Conservation (phyloP, 2,329 filamentous ascomycete species). For the Pyrenochaeta sp. region DNA sequence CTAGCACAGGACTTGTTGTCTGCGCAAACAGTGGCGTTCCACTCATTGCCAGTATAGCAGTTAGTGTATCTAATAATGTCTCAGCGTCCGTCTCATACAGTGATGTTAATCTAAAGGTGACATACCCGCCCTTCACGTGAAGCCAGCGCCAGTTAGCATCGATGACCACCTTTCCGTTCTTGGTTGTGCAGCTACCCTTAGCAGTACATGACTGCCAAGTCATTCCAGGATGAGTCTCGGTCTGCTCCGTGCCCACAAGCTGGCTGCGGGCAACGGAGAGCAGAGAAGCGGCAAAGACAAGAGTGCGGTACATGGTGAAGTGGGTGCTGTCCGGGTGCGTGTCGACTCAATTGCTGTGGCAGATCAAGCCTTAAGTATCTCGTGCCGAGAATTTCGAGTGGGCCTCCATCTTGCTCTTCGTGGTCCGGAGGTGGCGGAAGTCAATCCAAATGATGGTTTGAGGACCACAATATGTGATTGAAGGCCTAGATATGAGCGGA, state of each 20-base stretch:
- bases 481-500: slow-evolving; percentile 9
- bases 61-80: slow-evolving; percentile 42
- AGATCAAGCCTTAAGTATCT: slow-evolving; percentile 15
- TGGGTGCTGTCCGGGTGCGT: slow-evolving; percentile 8
- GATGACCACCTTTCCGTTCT: slow-evolving; percentile 48
- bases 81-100: background rate
- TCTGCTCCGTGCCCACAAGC: slow-evolving; percentile 45
- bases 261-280: slow-evolving; percentile 59
- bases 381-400: background rate
- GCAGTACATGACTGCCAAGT: slow-evolving; percentile 49
- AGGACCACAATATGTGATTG: slow-evolving; percentile 11
- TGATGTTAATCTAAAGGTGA: background rate
- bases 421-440: slow-evolving; percentile 6
- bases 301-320: slow-evolving; percentile 38
- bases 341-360: background rate
- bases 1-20: slow-evolving; percentile 43
- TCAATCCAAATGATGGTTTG: slow-evolving; percentile 9
- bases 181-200: slow-evolving; percentile 46
- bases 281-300: slow-evolving; percentile 56
- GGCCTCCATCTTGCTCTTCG: slow-evolving; percentile 3
- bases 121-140: slow-evolving; percentile 48
- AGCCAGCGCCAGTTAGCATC: slow-evolving; percentile 61
- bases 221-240: slow-evolving; percentile 52
- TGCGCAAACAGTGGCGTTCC: slow-evolving; percentile 49
- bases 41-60: slow-evolving; percentile 53